Conservation (phyloP, 2,329 filamentous ascomycete species). For the Epichloe elymi region DNA sequence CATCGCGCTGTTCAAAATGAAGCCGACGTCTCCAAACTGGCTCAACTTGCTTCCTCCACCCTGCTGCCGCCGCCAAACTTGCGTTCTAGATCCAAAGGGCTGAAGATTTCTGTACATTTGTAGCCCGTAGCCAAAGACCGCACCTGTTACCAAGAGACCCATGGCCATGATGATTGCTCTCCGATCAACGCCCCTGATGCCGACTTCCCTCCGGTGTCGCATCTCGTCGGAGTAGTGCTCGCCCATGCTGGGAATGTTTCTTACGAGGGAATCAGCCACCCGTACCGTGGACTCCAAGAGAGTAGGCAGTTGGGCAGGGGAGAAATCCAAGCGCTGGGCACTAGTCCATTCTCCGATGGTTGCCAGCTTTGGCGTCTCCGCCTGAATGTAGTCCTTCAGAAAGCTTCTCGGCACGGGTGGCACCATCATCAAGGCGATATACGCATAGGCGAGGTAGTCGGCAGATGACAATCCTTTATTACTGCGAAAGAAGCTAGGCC, state of each 20-base stretch:
- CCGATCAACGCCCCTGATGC: conserved; percentile 19
- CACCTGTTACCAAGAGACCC: conserved; percentile 23
- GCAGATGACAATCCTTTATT: conserved; percentile 26
- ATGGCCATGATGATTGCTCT: conserved; percentile 19
- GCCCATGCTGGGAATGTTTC: conserved; percentile 22
- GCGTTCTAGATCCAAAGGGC: conserved; percentile 31
- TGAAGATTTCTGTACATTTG: conserved; percentile 27
- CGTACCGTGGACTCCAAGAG: conserved; percentile 16
- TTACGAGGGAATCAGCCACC: conserved; percentile 21
- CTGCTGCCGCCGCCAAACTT: conserved; percentile 28
- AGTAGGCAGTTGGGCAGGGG: conserved; percentile 5
- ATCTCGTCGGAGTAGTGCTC: conserved; percentile 23
- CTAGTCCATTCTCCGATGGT: conserved; percentile 17
- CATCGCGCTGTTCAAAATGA: conserved; percentile 26
- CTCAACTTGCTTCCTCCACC: conserved; percentile 20
- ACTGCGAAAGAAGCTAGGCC: conserved; percentile 19
- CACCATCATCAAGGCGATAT: conserved; percentile 58
- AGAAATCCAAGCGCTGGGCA: conserved; percentile 11
- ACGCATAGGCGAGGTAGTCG: conserved; percentile 72
- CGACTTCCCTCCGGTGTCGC: conserved; percentile 23
- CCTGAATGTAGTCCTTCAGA: conserved; percentile 27
- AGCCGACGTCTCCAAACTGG: conserved; percentile 34
- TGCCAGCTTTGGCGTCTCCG: conserved; percentile 17
- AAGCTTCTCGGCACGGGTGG: conserved; percentile 30
- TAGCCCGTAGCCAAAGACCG: conserved; percentile 25